Percentiles rank a stretch among this genome's conserved stretches.
These are phyloP conservation scores for Euphorbia celastroides DNA, from an alignment of 441 rosid species.

Conservation along the genomic window DNA sequence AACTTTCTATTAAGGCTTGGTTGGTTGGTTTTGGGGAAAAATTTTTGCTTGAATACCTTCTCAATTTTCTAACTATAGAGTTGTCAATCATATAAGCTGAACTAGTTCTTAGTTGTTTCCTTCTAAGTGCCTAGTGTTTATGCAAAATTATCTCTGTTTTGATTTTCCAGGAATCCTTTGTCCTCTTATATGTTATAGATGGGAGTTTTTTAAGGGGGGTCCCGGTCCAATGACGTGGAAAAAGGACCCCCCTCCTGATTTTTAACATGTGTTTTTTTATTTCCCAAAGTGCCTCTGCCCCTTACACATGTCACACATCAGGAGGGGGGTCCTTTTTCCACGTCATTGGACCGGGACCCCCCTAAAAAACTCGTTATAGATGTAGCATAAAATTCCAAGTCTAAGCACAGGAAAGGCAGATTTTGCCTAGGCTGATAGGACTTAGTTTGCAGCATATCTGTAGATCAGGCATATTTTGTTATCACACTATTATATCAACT, in stretches of 20 bases:
- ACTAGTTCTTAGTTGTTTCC: background rate
- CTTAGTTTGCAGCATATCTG: background rate
- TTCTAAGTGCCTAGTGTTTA: background rate
- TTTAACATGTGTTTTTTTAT: too few species aligned
- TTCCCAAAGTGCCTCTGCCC: too few species aligned
- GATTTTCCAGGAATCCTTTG: background rate
- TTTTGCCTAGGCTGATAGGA: background rate
- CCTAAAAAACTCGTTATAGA: too few species aligned
- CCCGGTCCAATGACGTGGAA: too few species aligned
- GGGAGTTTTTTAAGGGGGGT: too few species aligned
- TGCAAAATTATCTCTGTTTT: background rate
- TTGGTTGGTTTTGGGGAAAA: too few species aligned
- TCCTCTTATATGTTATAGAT: background rate
- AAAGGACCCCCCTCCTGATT: too few species aligned
- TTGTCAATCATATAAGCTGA: background rate
- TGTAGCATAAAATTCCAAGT: background rate
- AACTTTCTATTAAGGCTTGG: too few species aligned
- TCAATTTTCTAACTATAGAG: background rate
- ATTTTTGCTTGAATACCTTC: too few species aligned
- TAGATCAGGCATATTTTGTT: conserved; percentile 6
- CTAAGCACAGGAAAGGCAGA: conserved; percentile 1
- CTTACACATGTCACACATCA: too few species aligned
- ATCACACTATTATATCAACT: background rate
- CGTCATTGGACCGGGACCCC: too few species aligned
- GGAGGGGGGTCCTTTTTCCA: too few species aligned